These are phyloP conservation scores for Nemophila menziesii DNA, from an alignment of 257 asterid genomes.

Conservation along the genomic window DNA sequence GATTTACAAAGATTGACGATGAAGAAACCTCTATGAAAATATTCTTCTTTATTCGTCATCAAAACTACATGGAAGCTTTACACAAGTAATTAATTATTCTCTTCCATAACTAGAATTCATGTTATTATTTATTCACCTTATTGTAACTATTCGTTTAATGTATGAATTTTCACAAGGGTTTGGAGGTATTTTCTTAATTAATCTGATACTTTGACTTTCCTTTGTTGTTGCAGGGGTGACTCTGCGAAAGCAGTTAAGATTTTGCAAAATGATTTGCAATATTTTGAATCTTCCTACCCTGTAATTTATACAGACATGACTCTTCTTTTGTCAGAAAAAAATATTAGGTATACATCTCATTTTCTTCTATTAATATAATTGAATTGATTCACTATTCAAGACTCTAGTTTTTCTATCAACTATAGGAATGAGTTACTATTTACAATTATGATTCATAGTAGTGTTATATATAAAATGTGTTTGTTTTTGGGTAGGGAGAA, in stretches of 20 bases:
- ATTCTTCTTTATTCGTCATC: conserved; percentile 50
- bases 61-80: conserved; percentile 55
- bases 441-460: too few species aligned
- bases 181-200: background rate
- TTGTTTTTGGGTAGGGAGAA: too few species aligned
- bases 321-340: too few species aligned
- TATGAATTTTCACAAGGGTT: background rate
- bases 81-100: conserved; percentile 22
- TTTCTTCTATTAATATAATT: too few species aligned
- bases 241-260: conserved; percentile 43
- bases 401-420: too few species aligned
- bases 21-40: conserved; percentile 43
- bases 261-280: conserved; percentile 42
- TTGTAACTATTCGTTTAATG: too few species aligned
- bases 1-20: conserved; percentile 51
- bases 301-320: too few species aligned
- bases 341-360: too few species aligned
- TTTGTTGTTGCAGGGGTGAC: conserved; percentile 29
- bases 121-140: background rate
- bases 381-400: too few species aligned
- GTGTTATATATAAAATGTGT: too few species aligned
- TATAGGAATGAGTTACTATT: too few species aligned
- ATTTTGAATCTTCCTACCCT: conserved; percentile 27
- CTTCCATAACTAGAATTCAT: background rate
- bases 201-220: conserved; percentile 2